Conservation (phyloP, 176 grass and related monocot species). For the Ananas comosus region DNA sequence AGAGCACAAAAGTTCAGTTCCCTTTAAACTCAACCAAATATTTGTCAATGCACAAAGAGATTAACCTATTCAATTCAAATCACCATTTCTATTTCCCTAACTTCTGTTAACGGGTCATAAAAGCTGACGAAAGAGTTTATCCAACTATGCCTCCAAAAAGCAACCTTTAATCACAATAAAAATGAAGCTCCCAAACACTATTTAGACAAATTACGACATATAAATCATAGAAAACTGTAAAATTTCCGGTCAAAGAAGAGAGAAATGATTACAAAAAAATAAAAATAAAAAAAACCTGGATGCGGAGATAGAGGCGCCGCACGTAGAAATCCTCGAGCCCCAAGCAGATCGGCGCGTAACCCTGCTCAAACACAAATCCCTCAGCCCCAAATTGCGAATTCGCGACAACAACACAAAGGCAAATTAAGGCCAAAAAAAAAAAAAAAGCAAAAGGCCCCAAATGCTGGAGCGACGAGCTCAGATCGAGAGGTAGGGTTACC, state of each 20-base stretch:
- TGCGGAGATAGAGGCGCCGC: constrained; percentile 63
- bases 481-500: constrained; percentile 15
- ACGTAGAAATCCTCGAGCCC: constrained; percentile 82
- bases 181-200: not conserved
- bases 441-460: not conserved
- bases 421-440: not conserved
- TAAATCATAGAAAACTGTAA: not conserved
- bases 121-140: not conserved
- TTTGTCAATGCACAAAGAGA: too few relatives aligned
- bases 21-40: too few relatives aligned
- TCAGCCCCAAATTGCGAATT: too few relatives aligned
- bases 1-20: too few relatives aligned
- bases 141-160: not conserved
- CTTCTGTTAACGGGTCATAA: too few relatives aligned
- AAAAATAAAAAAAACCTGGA: constrained; percentile 32
- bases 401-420: not conserved
- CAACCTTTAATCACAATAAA: not conserved
- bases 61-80: too few relatives aligned
- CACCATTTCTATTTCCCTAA: too few relatives aligned
- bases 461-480: constrained; percentile 2
- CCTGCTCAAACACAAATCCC: constrained; percentile 22
- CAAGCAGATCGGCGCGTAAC: constrained; percentile 70
- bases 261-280: not conserved
- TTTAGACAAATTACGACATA: not conserved
- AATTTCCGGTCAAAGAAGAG: constrained; percentile 5